A percentile compares a stretch with the other conserved stretches of the same genome.
Evolutionary conservation across 495 filamentous ascomycete species (phyloP).

Genomic region (Rostrohypoxylon terebratum): DNA sequence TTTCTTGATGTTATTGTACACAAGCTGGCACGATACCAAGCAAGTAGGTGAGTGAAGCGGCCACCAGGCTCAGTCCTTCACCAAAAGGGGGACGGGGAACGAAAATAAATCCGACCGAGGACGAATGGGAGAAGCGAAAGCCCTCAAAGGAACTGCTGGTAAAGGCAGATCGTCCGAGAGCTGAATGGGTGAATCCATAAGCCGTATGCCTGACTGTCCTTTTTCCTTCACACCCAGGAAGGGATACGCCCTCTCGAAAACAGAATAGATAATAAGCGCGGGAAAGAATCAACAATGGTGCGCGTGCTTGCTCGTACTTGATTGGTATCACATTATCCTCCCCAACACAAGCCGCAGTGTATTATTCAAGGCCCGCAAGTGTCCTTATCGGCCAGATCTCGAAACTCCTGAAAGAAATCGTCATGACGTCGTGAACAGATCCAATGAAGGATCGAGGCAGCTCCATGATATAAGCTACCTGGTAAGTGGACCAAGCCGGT

Average conservation of each 20-base stretch:
- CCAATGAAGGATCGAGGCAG: slow-evolving; percentile 19
- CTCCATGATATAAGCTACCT: slow-evolving; percentile 1
- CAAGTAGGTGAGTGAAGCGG: background rate
- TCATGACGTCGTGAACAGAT: slow-evolving; percentile 46
- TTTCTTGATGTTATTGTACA: slow-evolving; percentile 20
- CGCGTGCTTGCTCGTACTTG: slow-evolving; percentile 36
- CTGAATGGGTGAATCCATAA: slow-evolving; percentile 22
- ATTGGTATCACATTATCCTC: slow-evolving; percentile 44
- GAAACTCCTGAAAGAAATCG: slow-evolving; percentile 39
- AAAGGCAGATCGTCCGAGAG: slow-evolving; percentile 1
- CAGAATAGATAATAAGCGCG: background rate
- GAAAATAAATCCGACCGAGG: background rate
- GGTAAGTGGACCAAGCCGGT: background rate
- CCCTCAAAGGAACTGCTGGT: background rate
- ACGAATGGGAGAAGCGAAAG: slow-evolving; percentile 11
- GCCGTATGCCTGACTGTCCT: slow-evolving; percentile 13
- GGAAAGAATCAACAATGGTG: slow-evolving; percentile 4
- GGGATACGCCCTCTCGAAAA: slow-evolving; percentile 14
- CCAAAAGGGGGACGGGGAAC: background rate
- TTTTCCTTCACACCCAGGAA: slow-evolving; percentile 11
- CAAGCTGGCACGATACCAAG: background rate
- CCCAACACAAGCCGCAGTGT: slow-evolving; percentile 27
- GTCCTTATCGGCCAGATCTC: slow-evolving; percentile 21
- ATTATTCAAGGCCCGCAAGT: slow-evolving; percentile 38
- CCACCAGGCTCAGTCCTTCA: slow-evolving; percentile 2